phyloP scores from a whole-genome alignment of 768 basidiomycete genomes.

The Boletus pseudopeckii region DNA sequence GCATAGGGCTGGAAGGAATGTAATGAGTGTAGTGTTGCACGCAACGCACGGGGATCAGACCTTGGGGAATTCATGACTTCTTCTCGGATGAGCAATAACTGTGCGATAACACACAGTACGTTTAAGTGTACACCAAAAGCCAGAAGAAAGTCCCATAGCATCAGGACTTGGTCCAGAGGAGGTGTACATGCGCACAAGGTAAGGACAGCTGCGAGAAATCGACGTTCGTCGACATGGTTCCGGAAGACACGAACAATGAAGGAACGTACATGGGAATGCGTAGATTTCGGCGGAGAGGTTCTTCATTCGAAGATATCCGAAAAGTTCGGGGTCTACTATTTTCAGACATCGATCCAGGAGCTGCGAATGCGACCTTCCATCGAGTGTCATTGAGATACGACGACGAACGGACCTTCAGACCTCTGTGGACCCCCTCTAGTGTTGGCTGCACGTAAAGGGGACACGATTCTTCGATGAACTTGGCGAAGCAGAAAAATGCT shows the following conservation, averaged over 20 bases:
- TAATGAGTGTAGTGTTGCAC: not conserved
- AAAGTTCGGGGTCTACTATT: conserved; percentile 87
- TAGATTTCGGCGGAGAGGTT: conserved; percentile 95
- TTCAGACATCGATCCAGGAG: conserved; percentile 90
- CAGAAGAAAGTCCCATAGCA: conserved; percentile 95
- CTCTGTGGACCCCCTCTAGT: conserved; percentile 91
- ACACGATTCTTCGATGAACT: conserved; percentile 92
- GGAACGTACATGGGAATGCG: conserved; percentile 86
- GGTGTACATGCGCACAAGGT: conserved; percentile 97
- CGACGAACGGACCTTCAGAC: conserved; percentile 67
- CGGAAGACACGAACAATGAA: not conserved
- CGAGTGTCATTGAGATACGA: not conserved
- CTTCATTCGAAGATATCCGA: conserved; percentile 75
- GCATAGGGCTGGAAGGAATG: conserved; percentile 72
- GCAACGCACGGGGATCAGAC: conserved; percentile 41
- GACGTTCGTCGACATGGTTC: conserved; percentile 1
- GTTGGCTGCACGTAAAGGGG: conserved; percentile 98
- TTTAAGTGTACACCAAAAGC: conserved; percentile 97
- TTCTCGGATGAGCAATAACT: conserved; percentile 83
- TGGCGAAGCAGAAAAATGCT: conserved; percentile 94
- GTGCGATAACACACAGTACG: conserved; percentile 95
- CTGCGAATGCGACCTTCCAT: conserved; percentile 38
- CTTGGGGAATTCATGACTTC: conserved; percentile 86
- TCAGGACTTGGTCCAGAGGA: conserved; percentile 90
- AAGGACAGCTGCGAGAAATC: conserved; percentile 62